Conservation (phyloP, 768 basidiomycete species). For the Auricularia auricula-judae region DNA sequence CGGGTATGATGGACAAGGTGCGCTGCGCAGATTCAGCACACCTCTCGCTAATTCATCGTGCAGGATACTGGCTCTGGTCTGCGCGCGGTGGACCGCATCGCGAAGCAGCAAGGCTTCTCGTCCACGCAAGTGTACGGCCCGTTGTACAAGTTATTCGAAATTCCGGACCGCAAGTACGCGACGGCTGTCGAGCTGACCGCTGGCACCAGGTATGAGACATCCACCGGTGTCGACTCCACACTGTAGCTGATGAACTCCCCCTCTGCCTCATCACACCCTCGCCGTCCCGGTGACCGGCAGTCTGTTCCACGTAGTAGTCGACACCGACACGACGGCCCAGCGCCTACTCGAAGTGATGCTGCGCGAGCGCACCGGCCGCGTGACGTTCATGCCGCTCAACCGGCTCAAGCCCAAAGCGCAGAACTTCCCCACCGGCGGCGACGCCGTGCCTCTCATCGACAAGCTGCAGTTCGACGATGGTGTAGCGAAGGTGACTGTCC, state of each 20-base stretch:
- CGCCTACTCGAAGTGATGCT: constrained; percentile 90
- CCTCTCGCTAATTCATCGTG: background rate
- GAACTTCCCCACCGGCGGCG: constrained; percentile 55
- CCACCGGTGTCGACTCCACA: too few relatives aligned
- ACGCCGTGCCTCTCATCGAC: constrained; percentile 70
- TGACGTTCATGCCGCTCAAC: constrained; percentile 98
- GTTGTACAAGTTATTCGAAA: constrained; percentile 85
- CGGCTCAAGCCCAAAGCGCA: constrained; percentile 73
- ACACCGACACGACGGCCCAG: constrained; percentile 88
- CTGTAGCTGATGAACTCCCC: too few relatives aligned
- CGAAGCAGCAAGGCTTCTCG: constrained; percentile 51
- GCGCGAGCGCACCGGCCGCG: constrained; percentile 84
- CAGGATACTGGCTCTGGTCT: constrained; percentile 90
- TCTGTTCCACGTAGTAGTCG: constrained; percentile 95
- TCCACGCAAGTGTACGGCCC: constrained; percentile 81
- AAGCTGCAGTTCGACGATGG: constrained; percentile 67
- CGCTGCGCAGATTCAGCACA: constrained; percentile 9
- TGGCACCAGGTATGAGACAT: constrained; percentile 96
- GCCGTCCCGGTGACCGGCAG: too few relatives aligned
- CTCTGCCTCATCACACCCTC: too few relatives aligned
- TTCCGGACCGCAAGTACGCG: constrained; percentile 79
- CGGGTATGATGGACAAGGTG: constrained; percentile 95
- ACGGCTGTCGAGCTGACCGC: constrained; percentile 91
- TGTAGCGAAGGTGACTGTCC: constrained; percentile 35
- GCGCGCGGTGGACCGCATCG: constrained; percentile 75